These are phyloP conservation scores for Cichorium intybus DNA, from an alignment of 140 eudicot genomes.

Conservation along the genomic window DNA sequence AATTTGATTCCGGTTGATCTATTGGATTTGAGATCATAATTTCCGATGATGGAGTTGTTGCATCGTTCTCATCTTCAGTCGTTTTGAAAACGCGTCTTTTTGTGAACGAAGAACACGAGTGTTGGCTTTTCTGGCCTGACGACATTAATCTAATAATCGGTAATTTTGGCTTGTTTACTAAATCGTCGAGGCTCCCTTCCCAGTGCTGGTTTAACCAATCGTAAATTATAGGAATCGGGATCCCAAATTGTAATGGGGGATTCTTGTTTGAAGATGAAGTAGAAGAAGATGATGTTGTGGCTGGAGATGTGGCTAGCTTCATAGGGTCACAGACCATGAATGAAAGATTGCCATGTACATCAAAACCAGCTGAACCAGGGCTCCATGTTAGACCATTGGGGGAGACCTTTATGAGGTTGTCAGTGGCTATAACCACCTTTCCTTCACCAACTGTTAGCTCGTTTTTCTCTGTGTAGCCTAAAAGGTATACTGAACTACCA, in stretches of 20 bases:
- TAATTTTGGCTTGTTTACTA: conserved; percentile 64
- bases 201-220: conserved; percentile 95
- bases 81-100: conserved; percentile 72
- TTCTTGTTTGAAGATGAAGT: conserved; percentile 77
- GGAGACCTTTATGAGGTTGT: conserved; percentile 80
- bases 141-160: conserved; percentile 80
- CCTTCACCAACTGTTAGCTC: conserved; percentile 83
- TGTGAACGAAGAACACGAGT: conserved; percentile 85
- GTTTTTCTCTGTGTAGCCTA: conserved; percentile 60
- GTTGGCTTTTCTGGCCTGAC: conserved; percentile 75
- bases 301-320: conserved; percentile 92
- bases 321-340: conserved; percentile 98
- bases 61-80: conserved; percentile 49
- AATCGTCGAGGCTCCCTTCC: conserved; percentile 92
- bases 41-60: conserved; percentile 43
- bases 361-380: conserved; percentile 96
- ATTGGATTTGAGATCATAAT: conserved; percentile 26
- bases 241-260: conserved; percentile 70
- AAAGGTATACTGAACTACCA: conserved; percentile 71
- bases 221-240: conserved; percentile 80
- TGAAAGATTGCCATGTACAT: conserved; percentile 76
- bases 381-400: conserved; percentile 71
- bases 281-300: conserved; percentile 64
- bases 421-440: conserved; percentile 95
- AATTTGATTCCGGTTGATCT: conserved; percentile 44